Conservation (phyloP, 176 grass and related monocot genomes). For the Eremochloa ophiuroides region DNA sequence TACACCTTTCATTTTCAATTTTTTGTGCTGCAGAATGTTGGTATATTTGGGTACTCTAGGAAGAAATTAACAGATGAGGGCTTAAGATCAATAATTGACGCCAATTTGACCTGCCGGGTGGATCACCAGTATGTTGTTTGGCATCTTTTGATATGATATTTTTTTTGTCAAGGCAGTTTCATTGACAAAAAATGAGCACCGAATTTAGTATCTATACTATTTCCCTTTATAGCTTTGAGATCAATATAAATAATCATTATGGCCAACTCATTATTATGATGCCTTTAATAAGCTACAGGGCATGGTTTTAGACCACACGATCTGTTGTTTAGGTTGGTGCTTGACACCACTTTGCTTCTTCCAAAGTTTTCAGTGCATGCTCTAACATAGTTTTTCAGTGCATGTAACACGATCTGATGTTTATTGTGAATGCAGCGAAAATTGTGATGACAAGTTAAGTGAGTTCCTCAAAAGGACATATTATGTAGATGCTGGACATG, state of each 20-base stretch:
- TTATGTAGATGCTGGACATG: slow-evolving; percentile 76
- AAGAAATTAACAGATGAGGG: slow-evolving; percentile 59
- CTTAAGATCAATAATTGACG: slow-evolving; percentile 84
- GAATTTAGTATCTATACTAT: background rate
- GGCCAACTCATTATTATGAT: background rate
- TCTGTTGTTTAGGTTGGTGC: background rate
- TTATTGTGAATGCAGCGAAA: slow-evolving; percentile 63
- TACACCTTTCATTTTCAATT: slow-evolving; percentile 17
- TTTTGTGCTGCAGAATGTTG: slow-evolving; percentile 67
- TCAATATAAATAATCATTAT: background rate
- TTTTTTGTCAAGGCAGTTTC: background rate
- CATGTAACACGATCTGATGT: too few species aligned
- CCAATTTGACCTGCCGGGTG: slow-evolving; percentile 85
- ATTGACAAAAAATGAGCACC: background rate
- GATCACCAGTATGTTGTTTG: slow-evolving; percentile 78
- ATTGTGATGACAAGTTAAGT: slow-evolving; percentile 83
- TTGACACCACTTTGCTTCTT: background rate
- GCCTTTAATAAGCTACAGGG: background rate
- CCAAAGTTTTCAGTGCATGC: background rate
- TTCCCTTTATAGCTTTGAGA: background rate
- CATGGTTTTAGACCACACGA: background rate
- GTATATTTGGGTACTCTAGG: slow-evolving; percentile 98
- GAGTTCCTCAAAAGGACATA: slow-evolving; percentile 84
- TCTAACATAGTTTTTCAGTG: background rate
- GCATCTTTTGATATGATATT: background rate